These are phyloP conservation scores for Pharnaceum exiguum DNA, from an alignment of 148 eudicot genomes.

Conservation along the genomic window DNA sequence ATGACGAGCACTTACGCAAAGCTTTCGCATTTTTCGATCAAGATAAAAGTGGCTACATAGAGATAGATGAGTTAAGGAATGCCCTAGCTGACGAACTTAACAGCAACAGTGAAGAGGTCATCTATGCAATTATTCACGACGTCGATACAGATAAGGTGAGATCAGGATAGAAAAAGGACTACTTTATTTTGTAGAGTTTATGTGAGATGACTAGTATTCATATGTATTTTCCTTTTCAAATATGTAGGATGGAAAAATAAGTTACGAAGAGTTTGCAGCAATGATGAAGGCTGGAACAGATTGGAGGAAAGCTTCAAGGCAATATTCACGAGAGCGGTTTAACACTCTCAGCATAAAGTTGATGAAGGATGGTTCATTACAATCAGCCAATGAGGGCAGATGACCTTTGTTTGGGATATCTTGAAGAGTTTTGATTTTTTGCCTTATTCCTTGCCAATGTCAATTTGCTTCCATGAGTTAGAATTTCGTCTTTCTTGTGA, in stretches of 20 bases:
- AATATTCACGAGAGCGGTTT: conserved; percentile 69
- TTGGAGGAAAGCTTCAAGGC: conserved; percentile 86
- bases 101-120: conserved; percentile 56
- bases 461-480: conserved; percentile 5
- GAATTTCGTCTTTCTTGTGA: background rate
- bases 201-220: no score
- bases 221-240: background rate
- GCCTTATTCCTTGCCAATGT: conserved; percentile 1
- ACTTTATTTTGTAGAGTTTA: no score
- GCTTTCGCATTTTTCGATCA: conserved; percentile 74
- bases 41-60: conserved; percentile 63
- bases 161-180: no score
- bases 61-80: conserved; percentile 64
- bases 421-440: background rate
- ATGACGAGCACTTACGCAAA: conserved; percentile 64
- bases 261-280: conserved; percentile 68
- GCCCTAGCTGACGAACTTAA: conserved; percentile 63
- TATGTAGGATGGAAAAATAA: conserved; percentile 72
- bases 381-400: conserved; percentile 22
- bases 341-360: conserved; percentile 57
- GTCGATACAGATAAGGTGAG: conserved; percentile 98
- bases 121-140: conserved; percentile 69
- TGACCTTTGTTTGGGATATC: conserved; percentile 1
- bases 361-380: conserved; percentile 63
- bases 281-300: conserved; percentile 91